Evolutionary conservation across 148 eudicot species (phyloP).

Genomic region (Vaccinium myrtillus): DNA sequence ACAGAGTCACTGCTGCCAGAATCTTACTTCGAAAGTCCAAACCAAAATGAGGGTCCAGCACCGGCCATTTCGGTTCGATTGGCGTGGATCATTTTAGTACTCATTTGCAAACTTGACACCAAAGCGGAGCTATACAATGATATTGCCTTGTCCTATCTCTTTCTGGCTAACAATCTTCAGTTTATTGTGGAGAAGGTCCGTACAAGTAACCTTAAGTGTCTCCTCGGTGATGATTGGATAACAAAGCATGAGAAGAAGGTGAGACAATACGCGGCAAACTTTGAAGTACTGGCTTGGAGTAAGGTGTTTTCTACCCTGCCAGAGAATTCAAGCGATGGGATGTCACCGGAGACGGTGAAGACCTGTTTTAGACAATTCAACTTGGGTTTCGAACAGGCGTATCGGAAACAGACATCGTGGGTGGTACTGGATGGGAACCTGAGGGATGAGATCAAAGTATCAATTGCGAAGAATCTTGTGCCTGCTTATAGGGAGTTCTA

Average conservation of each 20-base stretch:
- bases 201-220: conserved; percentile 14
- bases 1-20: conserved; percentile 20
- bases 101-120: conserved; percentile 38
- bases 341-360: conserved; percentile 14
- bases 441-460: conserved; percentile 34
- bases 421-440: conserved; percentile 27
- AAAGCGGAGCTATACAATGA: conserved; percentile 32
- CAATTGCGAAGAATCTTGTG: conserved; percentile 31
- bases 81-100: conserved; percentile 31
- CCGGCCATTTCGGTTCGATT: conserved; percentile 10
- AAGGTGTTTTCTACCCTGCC: conserved; percentile 21
- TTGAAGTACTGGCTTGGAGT: conserved; percentile 26
- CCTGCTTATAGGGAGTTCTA: conserved; percentile 30
- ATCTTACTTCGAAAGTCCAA: conserved; percentile 18
- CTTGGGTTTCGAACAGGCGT: conserved; percentile 27
- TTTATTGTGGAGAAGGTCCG: conserved; percentile 23
- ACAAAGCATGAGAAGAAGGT: conserved; percentile 25
- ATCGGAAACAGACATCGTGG: conserved; percentile 30
- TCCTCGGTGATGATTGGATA: conserved; percentile 32
- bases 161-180: conserved; percentile 37
- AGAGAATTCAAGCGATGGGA: neutral
- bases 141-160: conserved; percentile 30
- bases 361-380: conserved; percentile 23
- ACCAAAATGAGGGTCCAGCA: neutral
- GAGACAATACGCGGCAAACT: conserved; percentile 21